These are phyloP conservation scores for Myriosclerotinia curreyana DNA, from an alignment of 2,329 filamentous ascomycete species.

Conservation along the genomic window DNA sequence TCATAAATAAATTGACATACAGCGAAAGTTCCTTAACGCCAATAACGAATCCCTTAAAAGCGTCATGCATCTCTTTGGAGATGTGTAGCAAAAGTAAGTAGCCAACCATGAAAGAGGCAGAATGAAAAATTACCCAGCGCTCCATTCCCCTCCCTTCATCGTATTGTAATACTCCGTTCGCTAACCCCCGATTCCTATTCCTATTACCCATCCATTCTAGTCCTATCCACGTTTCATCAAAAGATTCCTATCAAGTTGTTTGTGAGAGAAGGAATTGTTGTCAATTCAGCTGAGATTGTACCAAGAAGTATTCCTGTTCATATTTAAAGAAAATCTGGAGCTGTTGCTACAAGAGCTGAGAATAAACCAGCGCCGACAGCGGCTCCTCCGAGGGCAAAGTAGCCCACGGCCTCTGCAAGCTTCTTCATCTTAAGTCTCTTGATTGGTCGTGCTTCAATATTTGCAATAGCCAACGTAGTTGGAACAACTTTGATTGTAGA, in stretches of 20 bases:
- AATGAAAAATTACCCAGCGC: background rate
- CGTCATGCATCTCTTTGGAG: background rate
- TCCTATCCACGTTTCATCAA: background rate
- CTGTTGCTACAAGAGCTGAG: slow-evolving; percentile 41
- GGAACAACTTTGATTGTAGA: background rate
- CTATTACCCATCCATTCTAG: background rate
- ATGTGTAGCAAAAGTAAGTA: background rate
- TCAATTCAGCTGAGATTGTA: background rate
- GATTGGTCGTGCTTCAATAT: slow-evolving; percentile 28
- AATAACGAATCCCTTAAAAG: background rate
- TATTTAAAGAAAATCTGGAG: slow-evolving; percentile 38
- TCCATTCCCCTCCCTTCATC: slow-evolving; percentile 3
- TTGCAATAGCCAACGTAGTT: background rate
- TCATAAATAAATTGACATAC: background rate
- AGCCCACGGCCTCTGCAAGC: slow-evolving; percentile 34
- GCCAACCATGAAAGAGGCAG: background rate
- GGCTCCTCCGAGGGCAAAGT: slow-evolving; percentile 40
- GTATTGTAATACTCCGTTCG: background rate
- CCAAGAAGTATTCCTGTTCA: background rate
- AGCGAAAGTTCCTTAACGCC: background rate
- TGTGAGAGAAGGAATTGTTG: background rate
- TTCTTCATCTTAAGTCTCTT: slow-evolving; percentile 36
- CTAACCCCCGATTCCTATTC: background rate
- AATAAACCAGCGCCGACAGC: slow-evolving; percentile 41
- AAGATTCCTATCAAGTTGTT: background rate